phyloP scores from a whole-genome alignment of 2,329 filamentous ascomycete species.

The Volutella citrinella region DNA sequence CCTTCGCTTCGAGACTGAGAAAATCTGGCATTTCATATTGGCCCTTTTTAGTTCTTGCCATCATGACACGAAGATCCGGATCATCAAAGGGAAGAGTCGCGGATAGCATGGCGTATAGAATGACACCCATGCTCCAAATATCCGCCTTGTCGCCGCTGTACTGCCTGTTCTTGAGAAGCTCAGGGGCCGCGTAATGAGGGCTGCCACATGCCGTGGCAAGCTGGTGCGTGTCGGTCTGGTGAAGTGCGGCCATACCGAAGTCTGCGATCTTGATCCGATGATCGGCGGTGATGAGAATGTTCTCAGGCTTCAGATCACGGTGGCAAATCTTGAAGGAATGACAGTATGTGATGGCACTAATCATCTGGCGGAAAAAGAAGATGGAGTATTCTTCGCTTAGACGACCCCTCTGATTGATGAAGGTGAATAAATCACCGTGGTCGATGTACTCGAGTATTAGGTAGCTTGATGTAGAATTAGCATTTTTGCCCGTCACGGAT shows the following conservation, averaged over 20 bases:
- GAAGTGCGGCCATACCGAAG: slow-evolving; percentile 94
- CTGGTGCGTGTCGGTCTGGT: slow-evolving; percentile 74
- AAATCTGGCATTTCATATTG: slow-evolving; percentile 58
- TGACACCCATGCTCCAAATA: slow-evolving; percentile 91
- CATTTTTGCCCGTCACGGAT: too few species aligned
- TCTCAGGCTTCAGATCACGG: slow-evolving; percentile 94
- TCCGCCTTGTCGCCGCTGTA: slow-evolving; percentile 88
- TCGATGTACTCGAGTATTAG: slow-evolving; percentile 92
- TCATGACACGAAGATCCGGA: slow-evolving; percentile 58
- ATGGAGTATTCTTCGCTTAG: slow-evolving; percentile 78
- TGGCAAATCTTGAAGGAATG: slow-evolving; percentile 95
- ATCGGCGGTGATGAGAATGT: slow-evolving; percentile 78
- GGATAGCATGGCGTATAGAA: slow-evolving; percentile 83
- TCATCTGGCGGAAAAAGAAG: slow-evolving; percentile 87
- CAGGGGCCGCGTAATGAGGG: slow-evolving; percentile 93
- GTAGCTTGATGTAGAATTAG: too few species aligned
- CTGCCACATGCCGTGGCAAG: slow-evolving; percentile 92
- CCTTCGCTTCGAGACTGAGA: slow-evolving; percentile 67
- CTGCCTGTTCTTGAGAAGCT: slow-evolving; percentile 72
- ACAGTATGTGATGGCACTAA: slow-evolving; percentile 87
- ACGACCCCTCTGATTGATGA: slow-evolving; percentile 72
- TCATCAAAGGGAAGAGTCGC: slow-evolving; percentile 82
- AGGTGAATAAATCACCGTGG: slow-evolving; percentile 75
- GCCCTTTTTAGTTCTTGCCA: slow-evolving; percentile 58
- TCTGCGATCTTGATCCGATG: slow-evolving; percentile 90